Evolutionary conservation across 2,329 filamentous ascomycete genomes (phyloP).

Genomic region (Fusarium neocosmosporiellum): DNA sequence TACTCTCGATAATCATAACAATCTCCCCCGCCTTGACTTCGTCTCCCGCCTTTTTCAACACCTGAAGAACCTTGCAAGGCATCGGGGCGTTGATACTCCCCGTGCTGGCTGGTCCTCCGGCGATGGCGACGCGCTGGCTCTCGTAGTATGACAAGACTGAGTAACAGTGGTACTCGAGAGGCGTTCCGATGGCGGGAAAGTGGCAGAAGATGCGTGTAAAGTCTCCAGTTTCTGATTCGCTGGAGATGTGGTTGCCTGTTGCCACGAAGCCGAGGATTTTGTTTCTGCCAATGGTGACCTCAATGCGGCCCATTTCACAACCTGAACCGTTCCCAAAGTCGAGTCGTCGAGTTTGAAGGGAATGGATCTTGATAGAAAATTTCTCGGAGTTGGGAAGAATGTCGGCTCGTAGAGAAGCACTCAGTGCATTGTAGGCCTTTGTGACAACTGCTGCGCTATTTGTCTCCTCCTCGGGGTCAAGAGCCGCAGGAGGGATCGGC

Average conservation of each 20-base stretch:
- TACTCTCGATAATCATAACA: constrained; percentile 42
- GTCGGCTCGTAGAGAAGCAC: background rate
- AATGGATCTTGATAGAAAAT: background rate
- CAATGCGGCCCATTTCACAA: background rate
- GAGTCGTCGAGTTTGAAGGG: background rate
- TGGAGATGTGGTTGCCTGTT: background rate
- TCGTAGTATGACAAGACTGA: constrained; percentile 39
- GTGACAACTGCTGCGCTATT: background rate
- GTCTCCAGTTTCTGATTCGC: background rate
- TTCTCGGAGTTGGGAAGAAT: background rate
- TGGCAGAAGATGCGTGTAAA: constrained; percentile 15
- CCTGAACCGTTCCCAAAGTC: background rate
- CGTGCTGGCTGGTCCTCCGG: background rate
- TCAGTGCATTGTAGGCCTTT: background rate
- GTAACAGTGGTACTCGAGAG: constrained; percentile 25
- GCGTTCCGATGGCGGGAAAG: constrained; percentile 17
- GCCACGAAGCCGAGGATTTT: background rate
- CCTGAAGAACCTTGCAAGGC: constrained; percentile 40
- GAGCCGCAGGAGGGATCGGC: background rate
- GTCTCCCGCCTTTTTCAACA: constrained; percentile 30
- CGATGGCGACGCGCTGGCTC: background rate
- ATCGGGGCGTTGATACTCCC: constrained; percentile 31
- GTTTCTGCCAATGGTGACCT: background rate
- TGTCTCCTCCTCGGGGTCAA: background rate
- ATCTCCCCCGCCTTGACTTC: constrained; percentile 32